Conservation (phyloP, 192 early-diverging fungal genomes). For the Rhizoclosmatium sp. region DNA sequence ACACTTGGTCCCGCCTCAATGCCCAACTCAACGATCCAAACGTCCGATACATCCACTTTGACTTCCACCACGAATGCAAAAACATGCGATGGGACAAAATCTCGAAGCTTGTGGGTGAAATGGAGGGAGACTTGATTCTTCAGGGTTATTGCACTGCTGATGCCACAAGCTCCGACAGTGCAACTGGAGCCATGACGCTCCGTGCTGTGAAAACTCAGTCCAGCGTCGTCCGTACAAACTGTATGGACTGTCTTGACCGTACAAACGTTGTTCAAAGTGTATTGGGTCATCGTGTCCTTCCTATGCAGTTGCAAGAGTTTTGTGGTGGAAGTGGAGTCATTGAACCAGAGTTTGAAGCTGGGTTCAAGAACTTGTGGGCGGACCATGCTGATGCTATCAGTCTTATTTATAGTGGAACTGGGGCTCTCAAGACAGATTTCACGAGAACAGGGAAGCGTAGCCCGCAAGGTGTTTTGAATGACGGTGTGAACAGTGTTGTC, state of each 20-base stretch:
- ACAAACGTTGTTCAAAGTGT: constrained; percentile 98
- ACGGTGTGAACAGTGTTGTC: constrained; percentile 80
- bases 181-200: constrained; percentile 47
- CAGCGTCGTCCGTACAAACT: constrained; percentile 93
- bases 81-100: constrained; percentile 96
- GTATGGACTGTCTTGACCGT: constrained; percentile 99
- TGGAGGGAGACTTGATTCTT: constrained; percentile 69
- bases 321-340: constrained; percentile 1
- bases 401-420: constrained; percentile 92
- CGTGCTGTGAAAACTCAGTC: constrained; percentile 63
- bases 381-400: constrained; percentile 96
- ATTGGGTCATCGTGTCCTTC: constrained; percentile 71
- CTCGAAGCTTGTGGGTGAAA: constrained; percentile 79
- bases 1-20: constrained; percentile 78
- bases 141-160: constrained; percentile 59
- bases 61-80: constrained; percentile 96
- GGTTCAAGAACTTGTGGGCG: constrained; percentile 95
- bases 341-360: constrained; percentile 65
- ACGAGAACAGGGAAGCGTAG: constrained; percentile 94
- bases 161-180: constrained; percentile 60
- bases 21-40: constrained; percentile 49
- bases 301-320: constrained; percentile 23
- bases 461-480: constrained; percentile 79
- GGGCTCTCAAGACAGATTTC: constrained; percentile 98
- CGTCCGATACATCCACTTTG: constrained; percentile 85